Base-by-base conservation (phyloP, 208 protist species). In the Leishmania martiniquensis region DNA sequence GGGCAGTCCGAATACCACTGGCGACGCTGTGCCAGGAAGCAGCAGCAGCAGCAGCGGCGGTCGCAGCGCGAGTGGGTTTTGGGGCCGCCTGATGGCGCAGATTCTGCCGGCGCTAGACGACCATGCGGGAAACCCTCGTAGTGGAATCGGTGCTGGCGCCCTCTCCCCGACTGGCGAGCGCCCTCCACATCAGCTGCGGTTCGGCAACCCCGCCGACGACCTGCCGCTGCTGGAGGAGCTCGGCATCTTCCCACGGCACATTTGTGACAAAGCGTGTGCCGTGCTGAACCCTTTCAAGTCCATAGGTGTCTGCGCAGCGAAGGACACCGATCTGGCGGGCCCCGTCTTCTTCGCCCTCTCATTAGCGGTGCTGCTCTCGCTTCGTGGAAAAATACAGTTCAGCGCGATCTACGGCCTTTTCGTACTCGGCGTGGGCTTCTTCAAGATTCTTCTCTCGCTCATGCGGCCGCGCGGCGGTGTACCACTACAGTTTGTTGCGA, bases 211-310 rank as follows among this genome's bases (percentile, higher is more conserved):
- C 2, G 89, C 88, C 49, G 92, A 97, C 65, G 93, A 97, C 70
- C 71, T 95, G 22, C 93, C 93, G 49, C 78, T 97, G 51, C 85
- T 96, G 20, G 88, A 95, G 75, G 93, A 97, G 75, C 87, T 97
- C 22, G 91, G 91, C 25, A 90, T 97, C 32, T 85, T 86, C 15
- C 91, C 90, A 0, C 68, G 80, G 20, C 80, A 87, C 65, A 96
- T 97, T 62, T n/a, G 85, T 9, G 72, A 68, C 39, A 91, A 92
- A 72, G 87, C 91, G 12, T 62, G 86, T 4, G 81, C 85, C 29
- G 90, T 95, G 65, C 77, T 97, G 65, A 95, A 96, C 76, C 93
- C 93, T 13, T 91, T 95, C 59, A 73, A 63, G 45, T 42, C 62
- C 4, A 84, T 90, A 66, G 71, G 76, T 44, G 65, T 81, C 25